These are phyloP conservation scores for Venturiaceae sp. DNA, from an alignment of 2,329 filamentous ascomycete genomes.

Conservation along the genomic window DNA sequence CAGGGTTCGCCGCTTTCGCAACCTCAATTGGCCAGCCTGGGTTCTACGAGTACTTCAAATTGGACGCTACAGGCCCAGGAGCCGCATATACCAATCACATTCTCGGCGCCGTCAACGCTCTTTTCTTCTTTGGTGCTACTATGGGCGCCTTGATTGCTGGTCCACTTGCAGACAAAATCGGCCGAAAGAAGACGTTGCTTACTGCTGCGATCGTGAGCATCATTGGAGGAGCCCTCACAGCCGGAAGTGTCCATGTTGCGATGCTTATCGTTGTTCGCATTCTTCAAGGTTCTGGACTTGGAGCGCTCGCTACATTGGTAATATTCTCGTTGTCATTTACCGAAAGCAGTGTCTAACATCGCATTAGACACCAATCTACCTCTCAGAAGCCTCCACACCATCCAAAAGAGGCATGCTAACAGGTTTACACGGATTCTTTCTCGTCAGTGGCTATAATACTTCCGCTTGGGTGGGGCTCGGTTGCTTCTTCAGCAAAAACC, in stretches of 20 bases:
- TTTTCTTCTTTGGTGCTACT: slow-evolving; percentile 2
- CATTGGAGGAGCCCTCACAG: slow-evolving; percentile 2
- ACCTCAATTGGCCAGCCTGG: slow-evolving; percentile 3
- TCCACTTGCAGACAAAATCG: neutral
- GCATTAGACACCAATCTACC: slow-evolving; percentile 18
- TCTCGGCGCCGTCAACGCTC: slow-evolving; percentile 3
- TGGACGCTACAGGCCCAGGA: slow-evolving; percentile 9
- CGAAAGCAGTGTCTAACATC: no score
- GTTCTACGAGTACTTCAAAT: slow-evolving; percentile 4
- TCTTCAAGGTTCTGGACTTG: slow-evolving; percentile 5
- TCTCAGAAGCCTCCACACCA: slow-evolving; percentile 16
- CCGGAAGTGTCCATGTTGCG: slow-evolving; percentile 1
- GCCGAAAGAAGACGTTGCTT: neutral
- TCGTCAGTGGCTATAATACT: slow-evolving; percentile 17
- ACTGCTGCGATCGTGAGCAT: neutral
- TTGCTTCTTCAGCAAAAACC: slow-evolving; percentile 8
- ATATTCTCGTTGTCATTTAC: no score
- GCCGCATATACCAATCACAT: neutral
- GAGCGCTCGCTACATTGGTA: slow-evolving; percentile 14
- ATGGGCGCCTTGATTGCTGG: neutral
- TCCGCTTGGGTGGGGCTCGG: slow-evolving; percentile 9
- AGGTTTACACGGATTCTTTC: slow-evolving; percentile 17
- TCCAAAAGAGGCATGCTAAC: slow-evolving; percentile 17
- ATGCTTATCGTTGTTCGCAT: slow-evolving; percentile 4
- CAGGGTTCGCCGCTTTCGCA: neutral